Conservation (phyloP, 768 basidiomycete genomes). For the Naematelia aurantialba region DNA sequence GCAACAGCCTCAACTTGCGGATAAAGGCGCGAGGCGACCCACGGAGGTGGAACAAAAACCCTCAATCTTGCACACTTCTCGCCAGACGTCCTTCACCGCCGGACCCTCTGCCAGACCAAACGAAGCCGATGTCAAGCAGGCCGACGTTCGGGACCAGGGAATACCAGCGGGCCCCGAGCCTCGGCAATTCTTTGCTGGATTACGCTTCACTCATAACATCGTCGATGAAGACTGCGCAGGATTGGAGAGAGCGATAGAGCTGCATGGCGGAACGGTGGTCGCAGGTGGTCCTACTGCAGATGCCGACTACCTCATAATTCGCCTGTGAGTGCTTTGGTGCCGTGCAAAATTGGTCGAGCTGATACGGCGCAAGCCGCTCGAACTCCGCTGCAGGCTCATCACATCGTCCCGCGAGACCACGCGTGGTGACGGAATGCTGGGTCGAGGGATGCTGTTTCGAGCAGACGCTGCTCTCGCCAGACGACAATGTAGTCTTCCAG, state of each 20-base stretch:
- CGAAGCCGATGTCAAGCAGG: constrained; percentile 6
- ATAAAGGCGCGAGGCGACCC: neutral
- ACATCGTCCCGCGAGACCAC: no score
- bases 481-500: constrained; percentile 66
- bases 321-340: constrained; percentile 30
- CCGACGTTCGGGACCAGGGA: constrained; percentile 1
- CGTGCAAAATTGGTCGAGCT: neutral
- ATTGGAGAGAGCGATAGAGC: constrained; percentile 31
- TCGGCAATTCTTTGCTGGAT: constrained; percentile 32
- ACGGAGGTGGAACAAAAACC: constrained; percentile 17
- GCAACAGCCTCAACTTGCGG: neutral
- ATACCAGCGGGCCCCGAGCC: neutral
- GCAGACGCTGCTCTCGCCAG: constrained; percentile 64
- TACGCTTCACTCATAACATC: constrained; percentile 32
- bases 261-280: constrained; percentile 30
- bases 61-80: constrained; percentile 36
- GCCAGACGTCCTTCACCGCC: constrained; percentile 33
- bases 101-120: constrained; percentile 7
- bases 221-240: constrained; percentile 27
- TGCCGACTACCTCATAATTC: constrained; percentile 44
- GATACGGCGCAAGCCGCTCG: no score
- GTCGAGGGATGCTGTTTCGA: constrained; percentile 77
- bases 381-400: no score
- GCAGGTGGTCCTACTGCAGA: constrained; percentile 20
- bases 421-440: constrained; percentile 82